These are phyloP conservation scores for Fusarium mangiferae DNA, from an alignment of 2,329 filamentous ascomycete species.

Conservation along the genomic window DNA sequence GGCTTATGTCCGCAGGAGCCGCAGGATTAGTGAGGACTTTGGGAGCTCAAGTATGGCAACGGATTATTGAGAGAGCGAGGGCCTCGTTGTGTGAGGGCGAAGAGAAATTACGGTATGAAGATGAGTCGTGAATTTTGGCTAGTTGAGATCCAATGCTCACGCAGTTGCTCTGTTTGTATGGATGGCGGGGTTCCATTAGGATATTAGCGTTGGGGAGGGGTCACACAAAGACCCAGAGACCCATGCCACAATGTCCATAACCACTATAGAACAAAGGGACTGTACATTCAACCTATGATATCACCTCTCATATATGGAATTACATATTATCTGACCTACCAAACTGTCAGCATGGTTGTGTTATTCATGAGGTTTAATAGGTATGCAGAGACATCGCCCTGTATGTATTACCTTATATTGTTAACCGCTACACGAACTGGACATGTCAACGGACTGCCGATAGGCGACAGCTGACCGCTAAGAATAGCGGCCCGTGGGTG, in stretches of 20 bases:
- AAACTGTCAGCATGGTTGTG: not conserved
- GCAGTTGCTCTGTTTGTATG: conserved; percentile 26
- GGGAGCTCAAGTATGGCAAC: not conserved
- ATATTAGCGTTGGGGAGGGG: conserved; percentile 31
- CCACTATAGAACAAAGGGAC: conserved; percentile 10
- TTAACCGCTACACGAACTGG: conserved; percentile 26
- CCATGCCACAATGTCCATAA: conserved; percentile 26
- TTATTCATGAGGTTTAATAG: not conserved
- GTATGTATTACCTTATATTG: not conserved
- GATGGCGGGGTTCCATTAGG: conserved; percentile 36
- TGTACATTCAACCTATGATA: not conserved
- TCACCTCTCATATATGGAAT: not conserved
- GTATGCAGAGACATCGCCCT: not conserved
- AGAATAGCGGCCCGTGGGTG: conserved; percentile 33
- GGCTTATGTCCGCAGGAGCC: conserved; percentile 34
- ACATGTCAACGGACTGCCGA: not conserved
- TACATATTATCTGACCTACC: not conserved
- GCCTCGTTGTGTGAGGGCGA: conserved; percentile 14
- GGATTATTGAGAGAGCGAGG: not conserved
- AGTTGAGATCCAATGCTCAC: conserved; percentile 27
- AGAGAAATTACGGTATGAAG: conserved; percentile 23
- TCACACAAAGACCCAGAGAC: conserved; percentile 19
- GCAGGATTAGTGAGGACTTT: conserved; percentile 7
- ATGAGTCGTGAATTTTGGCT: conserved; percentile 31
- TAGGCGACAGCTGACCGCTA: conserved; percentile 26